A percentile compares a stretch with the other conserved stretches of the same genome.
These are phyloP conservation scores for Jasminum sambac DNA, from an alignment of 257 asterid genomes.

Conservation along the genomic window DNA sequence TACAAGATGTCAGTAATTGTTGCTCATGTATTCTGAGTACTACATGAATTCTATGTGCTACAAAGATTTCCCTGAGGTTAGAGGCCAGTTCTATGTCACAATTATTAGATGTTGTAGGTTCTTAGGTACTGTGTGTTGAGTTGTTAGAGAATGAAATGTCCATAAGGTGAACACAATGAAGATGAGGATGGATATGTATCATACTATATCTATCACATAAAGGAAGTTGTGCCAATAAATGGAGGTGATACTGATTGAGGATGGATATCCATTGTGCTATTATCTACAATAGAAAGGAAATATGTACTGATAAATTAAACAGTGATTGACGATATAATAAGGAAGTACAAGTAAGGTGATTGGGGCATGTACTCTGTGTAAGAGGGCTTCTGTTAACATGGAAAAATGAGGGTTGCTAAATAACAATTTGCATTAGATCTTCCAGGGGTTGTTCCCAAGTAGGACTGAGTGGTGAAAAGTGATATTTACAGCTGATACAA, in stretches of 20 bases:
- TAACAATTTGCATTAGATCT: neutral
- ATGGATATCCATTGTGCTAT: no score
- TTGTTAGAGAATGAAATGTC: neutral
- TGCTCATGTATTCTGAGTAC: no score
- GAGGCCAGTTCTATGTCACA: neutral
- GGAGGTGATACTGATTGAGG: no score
- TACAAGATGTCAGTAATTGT: no score
- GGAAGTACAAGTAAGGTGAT: conserved; percentile 1
- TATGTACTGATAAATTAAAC: neutral
- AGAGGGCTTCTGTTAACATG: neutral
- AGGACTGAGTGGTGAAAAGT: neutral
- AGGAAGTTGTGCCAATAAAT: no score
- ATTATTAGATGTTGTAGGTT: neutral
- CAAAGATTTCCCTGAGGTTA: neutral
- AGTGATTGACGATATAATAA: neutral
- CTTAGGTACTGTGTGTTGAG: neutral
- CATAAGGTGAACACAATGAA: neutral
- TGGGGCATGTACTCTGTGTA: neutral
- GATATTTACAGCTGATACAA: neutral
- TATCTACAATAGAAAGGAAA: neutral
- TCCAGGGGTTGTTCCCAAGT: neutral
- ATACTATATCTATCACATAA: no score
- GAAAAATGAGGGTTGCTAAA: neutral
- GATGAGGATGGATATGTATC: neutral
- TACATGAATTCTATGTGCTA: neutral